phyloP scores from a whole-genome alignment of 1,139 yeast species.

The Suhomyces bolitotheri region DNA sequence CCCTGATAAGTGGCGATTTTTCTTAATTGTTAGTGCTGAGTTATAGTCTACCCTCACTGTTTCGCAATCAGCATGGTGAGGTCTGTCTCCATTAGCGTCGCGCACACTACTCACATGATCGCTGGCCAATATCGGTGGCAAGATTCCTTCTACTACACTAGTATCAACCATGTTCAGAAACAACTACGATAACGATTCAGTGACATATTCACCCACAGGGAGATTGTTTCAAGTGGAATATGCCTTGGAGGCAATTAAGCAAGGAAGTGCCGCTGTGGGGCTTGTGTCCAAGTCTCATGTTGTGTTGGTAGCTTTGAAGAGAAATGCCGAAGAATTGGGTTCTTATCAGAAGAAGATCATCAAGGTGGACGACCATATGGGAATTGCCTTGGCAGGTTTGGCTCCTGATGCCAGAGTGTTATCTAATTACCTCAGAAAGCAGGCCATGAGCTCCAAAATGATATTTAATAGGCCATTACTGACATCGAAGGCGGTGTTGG shows the following conservation, averaged over 20 bases:
- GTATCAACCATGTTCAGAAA: conserved; percentile 71
- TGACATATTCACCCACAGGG: conserved; percentile 97
- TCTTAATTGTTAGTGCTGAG: too few relatives aligned
- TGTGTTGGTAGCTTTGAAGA: conserved; percentile 87
- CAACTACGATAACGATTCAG: conserved; percentile 97
- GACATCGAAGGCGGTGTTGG: conserved; percentile 77
- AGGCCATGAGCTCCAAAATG: conserved; percentile 85
- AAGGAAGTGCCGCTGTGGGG: conserved; percentile 97
- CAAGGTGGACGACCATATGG: conserved; percentile 89
- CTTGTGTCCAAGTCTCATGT: conserved; percentile 82
- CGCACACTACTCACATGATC: conserved; percentile 1
- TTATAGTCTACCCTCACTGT: too few relatives aligned
- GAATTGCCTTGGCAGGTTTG: conserved; percentile 92
- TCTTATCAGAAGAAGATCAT: conserved; percentile 94
- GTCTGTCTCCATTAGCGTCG: too few relatives aligned
- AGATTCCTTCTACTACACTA: conserved; percentile 1
- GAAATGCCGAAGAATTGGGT: conserved; percentile 96
- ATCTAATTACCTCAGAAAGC: conserved; percentile 85
- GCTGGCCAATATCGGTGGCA: conserved; percentile 8
- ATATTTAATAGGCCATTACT: conserved; percentile 87
- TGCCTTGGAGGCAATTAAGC: conserved; percentile 96
- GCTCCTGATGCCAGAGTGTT: conserved; percentile 97
- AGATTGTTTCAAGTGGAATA: conserved; percentile 93
- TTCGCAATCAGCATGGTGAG: too few relatives aligned
- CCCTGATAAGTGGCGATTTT: too few relatives aligned